Base-by-base conservation (phyloP, 352 stramenopile genomes). In the Pythium sukuiense region DNA sequence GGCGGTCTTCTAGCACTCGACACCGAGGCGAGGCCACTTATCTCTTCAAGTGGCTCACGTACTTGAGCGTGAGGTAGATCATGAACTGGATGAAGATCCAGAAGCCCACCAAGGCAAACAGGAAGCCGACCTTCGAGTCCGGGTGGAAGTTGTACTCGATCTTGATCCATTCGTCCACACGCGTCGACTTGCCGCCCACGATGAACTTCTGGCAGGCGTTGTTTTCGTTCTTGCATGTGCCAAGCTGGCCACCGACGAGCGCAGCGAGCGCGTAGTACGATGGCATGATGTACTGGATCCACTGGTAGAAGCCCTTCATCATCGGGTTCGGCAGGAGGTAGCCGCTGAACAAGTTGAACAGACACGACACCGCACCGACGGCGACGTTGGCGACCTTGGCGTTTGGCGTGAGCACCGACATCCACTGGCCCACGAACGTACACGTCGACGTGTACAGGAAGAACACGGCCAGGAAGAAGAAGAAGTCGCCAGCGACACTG, bases 331-430 rank as follows among this genome's bases (percentile, higher is more conserved):
- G 81, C 6, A 88, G 30, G 24, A 90, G n/a, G 64, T 77, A 90
- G 6, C 81, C 81, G 4, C 67, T 73, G 61, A 91, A 91, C 55
- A 89, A 49, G 69, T 90, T 92, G 53, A 89, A 85, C 32, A 89
- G 43, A 53, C 76, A 87, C 33, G 83, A 92, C 1, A 92, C 20
- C 0, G 83, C 83, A 39, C 83, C 81, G 27, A 92, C 80, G 5
- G 83, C 83, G 4, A 92, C 83, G 56, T 89, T 92, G 20, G 81
- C 83, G 57, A 92, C 83, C 77, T 92, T 92, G 54, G 79, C 66
- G 65, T 89, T 91, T 8, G 83, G 83, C 71, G 74, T 88, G 59
- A 91, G 61, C 24, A 73, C 83, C 20, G 80, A 77, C 83, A 92
- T 92, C 79, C 81, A 92, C 64, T 92, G 83, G 0, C 83, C 83